Evolutionary conservation across 768 basidiomycete genomes (phyloP).

Genomic region (Leccinum pellstonianum): DNA sequence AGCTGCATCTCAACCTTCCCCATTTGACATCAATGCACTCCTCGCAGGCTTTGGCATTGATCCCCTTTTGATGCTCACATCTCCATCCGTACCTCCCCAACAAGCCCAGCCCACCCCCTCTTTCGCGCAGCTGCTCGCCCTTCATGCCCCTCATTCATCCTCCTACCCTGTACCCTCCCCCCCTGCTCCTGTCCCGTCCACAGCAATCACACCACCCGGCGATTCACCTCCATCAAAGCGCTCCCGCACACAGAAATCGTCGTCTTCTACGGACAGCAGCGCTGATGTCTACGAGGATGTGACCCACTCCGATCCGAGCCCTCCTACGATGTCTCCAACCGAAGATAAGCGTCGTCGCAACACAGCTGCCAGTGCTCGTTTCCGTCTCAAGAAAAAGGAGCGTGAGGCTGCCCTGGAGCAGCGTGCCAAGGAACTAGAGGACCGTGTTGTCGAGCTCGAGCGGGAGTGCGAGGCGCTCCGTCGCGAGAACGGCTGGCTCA

Average conservation of each 20-base stretch:
- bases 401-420: constrained; percentile 86
- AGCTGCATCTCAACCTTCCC: constrained; percentile 35
- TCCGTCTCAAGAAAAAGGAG: constrained; percentile 95
- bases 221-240: constrained; percentile 43
- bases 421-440: constrained; percentile 81
- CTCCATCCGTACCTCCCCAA: constrained; percentile 28
- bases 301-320: constrained; percentile 10
- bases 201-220: constrained; percentile 14
- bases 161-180: constrained; percentile 21
- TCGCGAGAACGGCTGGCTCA: constrained; percentile 90
- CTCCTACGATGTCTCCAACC: constrained; percentile 45
- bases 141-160: constrained; percentile 44
- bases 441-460: constrained; percentile 77
- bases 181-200: constrained; percentile 14
- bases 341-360: constrained; percentile 95
- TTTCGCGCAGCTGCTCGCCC: constrained; percentile 67
- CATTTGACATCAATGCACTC: constrained; percentile 43
- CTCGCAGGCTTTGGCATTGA: constrained; percentile 41
- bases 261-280: constrained; percentile 31
- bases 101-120: constrained; percentile 44
- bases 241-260: constrained; percentile 52
- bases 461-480: constrained; percentile 87
- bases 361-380: constrained; percentile 90
- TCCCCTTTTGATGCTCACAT: constrained; percentile 38
- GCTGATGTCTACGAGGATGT: constrained; percentile 21